Evolutionary conservation across 2,329 filamentous ascomycete species (phyloP).

Genomic region (Dissoconium aciculare): DNA sequence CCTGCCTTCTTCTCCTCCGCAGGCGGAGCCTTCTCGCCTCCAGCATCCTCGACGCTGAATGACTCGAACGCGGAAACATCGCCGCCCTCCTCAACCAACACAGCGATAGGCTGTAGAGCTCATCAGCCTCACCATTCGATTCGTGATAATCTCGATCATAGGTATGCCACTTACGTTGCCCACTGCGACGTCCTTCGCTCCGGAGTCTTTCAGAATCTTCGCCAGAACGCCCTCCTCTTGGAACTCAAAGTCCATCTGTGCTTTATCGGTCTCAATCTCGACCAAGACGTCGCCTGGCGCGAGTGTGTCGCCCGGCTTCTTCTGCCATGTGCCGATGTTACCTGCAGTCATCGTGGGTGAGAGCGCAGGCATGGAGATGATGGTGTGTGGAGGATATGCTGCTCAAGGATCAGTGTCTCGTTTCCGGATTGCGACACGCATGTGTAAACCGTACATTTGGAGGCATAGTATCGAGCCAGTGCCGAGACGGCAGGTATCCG

Average conservation of each 20-base stretch:
- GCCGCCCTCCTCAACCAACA: conserved; percentile 80
- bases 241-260: conserved; percentile 99
- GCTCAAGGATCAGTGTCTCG: conserved; percentile 27
- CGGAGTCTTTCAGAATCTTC: conserved; percentile 83
- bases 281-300: conserved; percentile 76
- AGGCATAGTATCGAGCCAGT: conserved; percentile 52
- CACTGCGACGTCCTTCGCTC: conserved; percentile 85
- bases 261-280: conserved; percentile 93
- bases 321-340: conserved; percentile 96
- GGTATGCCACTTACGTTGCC: conserved; percentile 65
- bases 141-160: too few relatives aligned
- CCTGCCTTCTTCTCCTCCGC: conserved; percentile 46
- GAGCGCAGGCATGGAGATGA: conserved; percentile 95
- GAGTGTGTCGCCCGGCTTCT: conserved; percentile 81
- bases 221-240: conserved; percentile 94
- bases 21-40: conserved; percentile 57
- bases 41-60: conserved; percentile 80
- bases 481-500: conserved; percentile 41
- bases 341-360: conserved; percentile 95
- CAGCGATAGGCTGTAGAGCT: conserved; percentile 65
- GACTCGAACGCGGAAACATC: conserved; percentile 79
- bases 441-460: conserved; percentile 41
- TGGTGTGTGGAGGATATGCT: conserved; percentile 88
- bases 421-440: conserved; percentile 18
- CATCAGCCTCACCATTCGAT: too few relatives aligned